These are phyloP conservation scores for Cyberlindnera samutprakarnensis DNA, from an alignment of 805 yeast genomes.

Conservation along the genomic window DNA sequence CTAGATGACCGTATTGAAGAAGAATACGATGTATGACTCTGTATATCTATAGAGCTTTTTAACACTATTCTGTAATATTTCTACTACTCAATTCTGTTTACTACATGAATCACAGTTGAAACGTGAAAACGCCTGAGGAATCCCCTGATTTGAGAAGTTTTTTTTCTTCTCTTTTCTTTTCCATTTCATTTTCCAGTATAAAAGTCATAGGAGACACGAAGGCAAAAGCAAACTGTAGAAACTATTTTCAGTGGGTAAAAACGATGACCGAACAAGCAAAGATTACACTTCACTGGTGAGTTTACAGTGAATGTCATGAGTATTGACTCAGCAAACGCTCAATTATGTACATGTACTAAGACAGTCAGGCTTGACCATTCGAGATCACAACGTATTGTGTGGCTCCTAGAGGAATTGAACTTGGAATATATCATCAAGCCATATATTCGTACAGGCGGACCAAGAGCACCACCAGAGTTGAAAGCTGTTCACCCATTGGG, in stretches of 20 bases:
- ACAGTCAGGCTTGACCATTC: slow-evolving; percentile 29
- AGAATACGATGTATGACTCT: slow-evolving; percentile 12
- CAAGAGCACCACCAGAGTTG: slow-evolving; percentile 42
- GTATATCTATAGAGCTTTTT: no score
- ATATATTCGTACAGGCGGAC: slow-evolving; percentile 38
- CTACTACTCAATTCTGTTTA: no score
- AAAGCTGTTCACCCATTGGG: slow-evolving; percentile 54
- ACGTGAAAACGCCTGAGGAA: no score
- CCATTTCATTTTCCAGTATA: no score
- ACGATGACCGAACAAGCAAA: slow-evolving; percentile 5
- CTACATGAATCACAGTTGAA: no score
- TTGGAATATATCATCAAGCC: slow-evolving; percentile 47
- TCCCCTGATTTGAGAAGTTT: no score
- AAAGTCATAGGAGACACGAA: no score
- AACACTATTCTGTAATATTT: no score
- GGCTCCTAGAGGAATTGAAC: slow-evolving; percentile 57
- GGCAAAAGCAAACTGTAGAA: no score
- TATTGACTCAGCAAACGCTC: no score
- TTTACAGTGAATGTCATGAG: no score
- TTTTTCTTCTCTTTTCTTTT: no score
- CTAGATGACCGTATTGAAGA: slow-evolving; percentile 17
- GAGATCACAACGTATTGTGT: slow-evolving; percentile 51
- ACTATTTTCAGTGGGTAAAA: not conserved
- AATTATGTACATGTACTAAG: not conserved
- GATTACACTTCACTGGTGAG: slow-evolving; percentile 19